Evolutionary conservation across 257 asterid genomes (phyloP).

Genomic region (Gynochthodes officinalis): DNA sequence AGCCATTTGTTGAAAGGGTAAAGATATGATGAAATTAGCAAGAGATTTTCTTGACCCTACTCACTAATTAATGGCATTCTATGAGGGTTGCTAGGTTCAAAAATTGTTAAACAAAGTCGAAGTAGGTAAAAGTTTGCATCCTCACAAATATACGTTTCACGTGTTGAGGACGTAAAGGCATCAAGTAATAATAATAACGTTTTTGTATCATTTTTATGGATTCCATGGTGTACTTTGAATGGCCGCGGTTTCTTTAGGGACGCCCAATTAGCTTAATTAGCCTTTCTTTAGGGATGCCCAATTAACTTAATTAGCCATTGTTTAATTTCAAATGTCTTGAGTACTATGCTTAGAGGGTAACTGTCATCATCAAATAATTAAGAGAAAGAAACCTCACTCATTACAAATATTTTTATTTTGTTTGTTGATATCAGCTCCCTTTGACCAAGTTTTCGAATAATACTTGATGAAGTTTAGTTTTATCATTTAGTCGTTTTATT

Average conservation of each 20-base stretch:
- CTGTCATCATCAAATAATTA: slow-evolving; percentile 23
- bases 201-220: no score
- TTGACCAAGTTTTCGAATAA: slow-evolving; percentile 11
- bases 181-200: no score
- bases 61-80: slow-evolving; percentile 6
- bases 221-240: not conserved
- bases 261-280: no score
- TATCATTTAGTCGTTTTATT: slow-evolving; percentile 5
- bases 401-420: not conserved
- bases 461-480: not conserved
- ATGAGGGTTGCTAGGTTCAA: slow-evolving; percentile 23
- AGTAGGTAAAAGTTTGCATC: not conserved
- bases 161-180: slow-evolving; percentile 7
- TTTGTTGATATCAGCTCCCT: not conserved
- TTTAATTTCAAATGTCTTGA: not conserved
- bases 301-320: not conserved
- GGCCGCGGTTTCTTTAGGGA: no score
- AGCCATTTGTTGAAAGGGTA: slow-evolving; percentile 25
- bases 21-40: slow-evolving; percentile 46
- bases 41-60: slow-evolving; percentile 25
- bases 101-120: slow-evolving; percentile 5
- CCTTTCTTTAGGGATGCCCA: slow-evolving; percentile 1
- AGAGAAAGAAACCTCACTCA: slow-evolving; percentile 15
- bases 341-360: slow-evolving; percentile 11
- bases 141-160: slow-evolving; percentile 10